Conservation (phyloP, 176 grass and related monocot genomes). For the Eragrostis curvula region DNA sequence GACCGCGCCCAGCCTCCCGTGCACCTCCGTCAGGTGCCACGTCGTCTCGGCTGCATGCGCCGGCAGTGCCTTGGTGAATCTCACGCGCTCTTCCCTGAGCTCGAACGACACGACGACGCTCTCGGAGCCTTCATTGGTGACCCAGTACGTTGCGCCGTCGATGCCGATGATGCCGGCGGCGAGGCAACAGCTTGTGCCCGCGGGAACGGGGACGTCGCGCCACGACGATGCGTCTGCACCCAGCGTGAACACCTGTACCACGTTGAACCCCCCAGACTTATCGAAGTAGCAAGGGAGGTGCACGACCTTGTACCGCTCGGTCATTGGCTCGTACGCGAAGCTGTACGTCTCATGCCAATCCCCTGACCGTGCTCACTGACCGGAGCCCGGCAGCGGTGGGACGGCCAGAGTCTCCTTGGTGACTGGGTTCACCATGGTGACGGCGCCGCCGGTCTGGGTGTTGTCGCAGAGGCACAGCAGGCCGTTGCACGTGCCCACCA, state of each 20-base stretch:
- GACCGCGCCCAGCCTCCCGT: background rate
- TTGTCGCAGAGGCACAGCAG: slow-evolving; percentile 24
- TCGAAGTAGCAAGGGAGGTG: background rate
- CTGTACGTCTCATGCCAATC: background rate
- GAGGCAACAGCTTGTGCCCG: too few relatives aligned
- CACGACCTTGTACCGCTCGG: slow-evolving; percentile 9
- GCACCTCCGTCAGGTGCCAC: background rate
- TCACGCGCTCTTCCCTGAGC: too few relatives aligned
- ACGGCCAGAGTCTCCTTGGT: background rate
- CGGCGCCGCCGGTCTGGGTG: background rate
- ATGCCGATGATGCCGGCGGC: too few relatives aligned
- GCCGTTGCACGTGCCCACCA: slow-evolving; percentile 45
- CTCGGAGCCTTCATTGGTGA: too few relatives aligned
- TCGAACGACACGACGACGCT: too few relatives aligned
- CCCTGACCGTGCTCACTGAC: background rate
- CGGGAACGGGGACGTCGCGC: background rate
- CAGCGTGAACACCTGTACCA: background rate
- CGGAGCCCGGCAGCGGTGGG: slow-evolving; percentile 7
- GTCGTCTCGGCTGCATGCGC: too few relatives aligned
- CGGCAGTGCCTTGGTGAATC: too few relatives aligned
- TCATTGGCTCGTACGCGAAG: background rate
- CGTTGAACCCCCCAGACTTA: background rate
- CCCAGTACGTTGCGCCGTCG: too few relatives aligned
- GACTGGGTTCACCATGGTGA: background rate
- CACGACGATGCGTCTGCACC: background rate